Evolutionary conservation across 176 grass and related monocot genomes (phyloP).

Genomic region (Saccharum officinarum): DNA sequence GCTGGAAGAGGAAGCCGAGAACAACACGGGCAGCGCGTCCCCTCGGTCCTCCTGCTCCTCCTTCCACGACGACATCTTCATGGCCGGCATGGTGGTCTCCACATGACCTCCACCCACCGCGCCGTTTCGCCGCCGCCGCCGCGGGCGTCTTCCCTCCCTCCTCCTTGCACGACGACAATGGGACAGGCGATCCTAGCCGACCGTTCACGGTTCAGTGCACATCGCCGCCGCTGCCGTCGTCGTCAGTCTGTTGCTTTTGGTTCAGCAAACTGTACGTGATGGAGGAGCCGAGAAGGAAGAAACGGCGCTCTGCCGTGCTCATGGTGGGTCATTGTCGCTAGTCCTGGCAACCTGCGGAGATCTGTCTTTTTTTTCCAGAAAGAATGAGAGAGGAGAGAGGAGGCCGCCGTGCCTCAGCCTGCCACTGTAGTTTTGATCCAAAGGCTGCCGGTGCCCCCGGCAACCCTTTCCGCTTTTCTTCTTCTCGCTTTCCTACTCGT

Average conservation of each 20-base stretch:
- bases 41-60: slow-evolving; percentile 47
- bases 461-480: slow-evolving; percentile 4
- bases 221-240: neutral
- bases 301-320: slow-evolving; percentile 32
- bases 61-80: slow-evolving; percentile 76
- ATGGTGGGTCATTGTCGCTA: slow-evolving; percentile 44
- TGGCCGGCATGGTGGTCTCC: slow-evolving; percentile 67
- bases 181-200: neutral
- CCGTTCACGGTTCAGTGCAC: neutral
- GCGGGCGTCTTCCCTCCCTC: neutral
- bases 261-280: slow-evolving; percentile 29
- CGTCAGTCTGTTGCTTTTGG: slow-evolving; percentile 38
- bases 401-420: slow-evolving; percentile 15
- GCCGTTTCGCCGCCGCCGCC: neutral
- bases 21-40: slow-evolving; percentile 19
- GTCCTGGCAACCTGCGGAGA: slow-evolving; percentile 36
- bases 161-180: neutral
- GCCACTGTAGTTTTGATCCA: slow-evolving; percentile 54
- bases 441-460: slow-evolving; percentile 43
- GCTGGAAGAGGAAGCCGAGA: slow-evolving; percentile 70
- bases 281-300: slow-evolving; percentile 7
- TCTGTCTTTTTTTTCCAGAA: slow-evolving; percentile 27
- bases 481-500: neutral
- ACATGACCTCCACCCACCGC: slow-evolving; percentile 36
- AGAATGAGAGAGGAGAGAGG: neutral